A percentile compares a stretch with the other conserved stretches of the same genome.
Evolutionary conservation across 2,329 filamentous ascomycete species (phyloP).

Genomic region (Fusarium hostae): DNA sequence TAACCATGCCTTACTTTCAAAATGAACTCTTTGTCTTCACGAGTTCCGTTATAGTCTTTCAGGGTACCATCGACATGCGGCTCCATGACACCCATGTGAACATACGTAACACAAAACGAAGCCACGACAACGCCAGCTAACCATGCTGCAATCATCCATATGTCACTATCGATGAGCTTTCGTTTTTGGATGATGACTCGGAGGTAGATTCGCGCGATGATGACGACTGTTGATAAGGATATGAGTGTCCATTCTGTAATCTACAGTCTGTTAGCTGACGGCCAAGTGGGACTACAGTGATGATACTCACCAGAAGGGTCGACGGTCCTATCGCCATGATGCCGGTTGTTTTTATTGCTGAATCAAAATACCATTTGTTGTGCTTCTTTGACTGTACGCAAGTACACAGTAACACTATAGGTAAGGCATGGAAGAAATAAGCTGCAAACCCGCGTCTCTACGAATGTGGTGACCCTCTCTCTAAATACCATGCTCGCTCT

Average conservation of each 20-base stretch:
- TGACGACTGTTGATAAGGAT: slow-evolving; percentile 6
- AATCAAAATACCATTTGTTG: too few relatives aligned
- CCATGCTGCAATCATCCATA: slow-evolving; percentile 27
- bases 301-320: slow-evolving; percentile 9
- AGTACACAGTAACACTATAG: not conserved
- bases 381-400: not conserved
- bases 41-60: not conserved
- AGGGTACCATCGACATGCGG: not conserved
- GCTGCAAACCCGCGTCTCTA: not conserved
- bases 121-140: not conserved
- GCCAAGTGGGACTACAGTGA: fast-evolving
- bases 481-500: not conserved
- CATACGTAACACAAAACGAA: slow-evolving; percentile 1
- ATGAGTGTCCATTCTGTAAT: slow-evolving; percentile 28
- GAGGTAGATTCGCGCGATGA: slow-evolving; percentile 30
- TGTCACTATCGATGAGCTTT: slow-evolving; percentile 17
- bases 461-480: not conserved
- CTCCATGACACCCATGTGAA: slow-evolving; percentile 17
- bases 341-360: too few relatives aligned
- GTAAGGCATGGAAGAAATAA: not conserved
- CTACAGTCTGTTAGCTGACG: not conserved
- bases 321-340: not conserved
- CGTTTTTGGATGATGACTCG: slow-evolving; percentile 24
- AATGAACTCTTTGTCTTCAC: not conserved
- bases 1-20: not conserved